phyloP scores from a whole-genome alignment of 2,329 filamentous ascomycete species.

The Claviceps pazoutovae region DNA sequence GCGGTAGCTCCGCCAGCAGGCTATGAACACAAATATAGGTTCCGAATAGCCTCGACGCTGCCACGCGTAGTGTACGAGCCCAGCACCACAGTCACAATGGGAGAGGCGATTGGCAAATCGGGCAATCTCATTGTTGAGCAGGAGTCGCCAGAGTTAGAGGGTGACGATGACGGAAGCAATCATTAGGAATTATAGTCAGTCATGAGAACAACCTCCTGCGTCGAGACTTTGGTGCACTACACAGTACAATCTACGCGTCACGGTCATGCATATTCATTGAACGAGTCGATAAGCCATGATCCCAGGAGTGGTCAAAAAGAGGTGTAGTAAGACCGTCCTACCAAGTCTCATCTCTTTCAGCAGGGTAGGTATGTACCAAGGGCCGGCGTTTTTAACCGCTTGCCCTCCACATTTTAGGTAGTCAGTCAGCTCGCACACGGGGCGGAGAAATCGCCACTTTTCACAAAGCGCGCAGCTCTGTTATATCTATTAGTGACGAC shows the following conservation, averaged over 20 bases:
- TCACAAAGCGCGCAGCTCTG: too few relatives aligned
- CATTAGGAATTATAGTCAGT: slow-evolving; percentile 9
- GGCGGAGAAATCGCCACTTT: too few relatives aligned
- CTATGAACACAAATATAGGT: slow-evolving; percentile 74
- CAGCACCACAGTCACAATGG: slow-evolving; percentile 49
- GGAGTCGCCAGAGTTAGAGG: slow-evolving; percentile 20
- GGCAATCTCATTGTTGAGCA: slow-evolving; percentile 83
- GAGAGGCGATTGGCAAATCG: slow-evolving; percentile 62
- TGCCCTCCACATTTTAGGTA: too few relatives aligned
- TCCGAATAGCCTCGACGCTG: slow-evolving; percentile 73
- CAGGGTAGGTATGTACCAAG: too few relatives aligned
- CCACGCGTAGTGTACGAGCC: slow-evolving; percentile 70
- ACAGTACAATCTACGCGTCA: background rate
- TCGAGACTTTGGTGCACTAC: background rate
- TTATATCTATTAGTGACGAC: too few relatives aligned
- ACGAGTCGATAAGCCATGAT: too few relatives aligned
- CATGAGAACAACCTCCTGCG: slow-evolving; percentile 4
- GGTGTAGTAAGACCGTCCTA: too few relatives aligned
- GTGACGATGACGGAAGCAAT: slow-evolving; percentile 17
- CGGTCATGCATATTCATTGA: too few relatives aligned
- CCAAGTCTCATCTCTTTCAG: too few relatives aligned
- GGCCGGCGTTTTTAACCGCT: too few relatives aligned
- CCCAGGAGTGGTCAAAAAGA: too few relatives aligned
- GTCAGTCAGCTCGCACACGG: too few relatives aligned
- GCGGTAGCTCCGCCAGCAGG: slow-evolving; percentile 6